Base-by-base conservation (phyloP, 768 basidiomycete species). In the Panellus pusillus region DNA sequence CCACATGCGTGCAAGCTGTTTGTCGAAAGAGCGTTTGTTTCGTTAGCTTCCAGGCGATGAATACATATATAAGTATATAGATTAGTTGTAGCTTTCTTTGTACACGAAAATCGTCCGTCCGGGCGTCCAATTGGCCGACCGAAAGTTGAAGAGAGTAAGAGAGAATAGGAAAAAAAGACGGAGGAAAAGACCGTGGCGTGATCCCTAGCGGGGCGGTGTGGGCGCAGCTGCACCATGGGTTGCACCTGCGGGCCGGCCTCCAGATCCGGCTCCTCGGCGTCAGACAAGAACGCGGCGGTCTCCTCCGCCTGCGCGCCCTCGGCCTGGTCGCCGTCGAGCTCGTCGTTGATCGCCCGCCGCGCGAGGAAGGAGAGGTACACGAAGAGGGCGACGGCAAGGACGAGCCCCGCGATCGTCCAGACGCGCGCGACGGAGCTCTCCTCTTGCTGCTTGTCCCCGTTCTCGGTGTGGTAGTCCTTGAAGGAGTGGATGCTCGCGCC, bases 401-500 rank as follows among this genome's bases (percentile, higher is more conserved):
- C 62, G 54, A 92, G 80, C 44, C 91, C 91, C 35, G 74, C 71
- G 44, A 84, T 70, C n/a, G 87, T 87, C 79, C 80, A 89, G 64
- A 82, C 72, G 51, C 76, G 77, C 43, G 78, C 78, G 49, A 83
- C 68, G 50, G 69, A 67, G 59, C 80, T 75, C 65, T 82, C 80
- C 18, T 74, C 65, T 42, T 66, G 68, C 41, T 66, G 68, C 41
- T 79, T 75, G 28, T 76, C 74, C 44, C 73, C 73, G 40, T 70
- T 66, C 36, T 63, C 57, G 38, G 70, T 68, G 65, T 85, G 81
- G 66, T 81, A 81, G 61, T 82, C 81, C 65, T 82, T 80, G 70
- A 93, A 93, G n/a, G 87, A 90, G 62, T 86, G 86, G 64, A 94
- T 89, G 19, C 87, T 87, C 29, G 84, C 83, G 38, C 94, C 94